phyloP scores from a whole-genome alignment of 2,329 filamentous ascomycete species.

The Elsinoe batatas region DNA sequence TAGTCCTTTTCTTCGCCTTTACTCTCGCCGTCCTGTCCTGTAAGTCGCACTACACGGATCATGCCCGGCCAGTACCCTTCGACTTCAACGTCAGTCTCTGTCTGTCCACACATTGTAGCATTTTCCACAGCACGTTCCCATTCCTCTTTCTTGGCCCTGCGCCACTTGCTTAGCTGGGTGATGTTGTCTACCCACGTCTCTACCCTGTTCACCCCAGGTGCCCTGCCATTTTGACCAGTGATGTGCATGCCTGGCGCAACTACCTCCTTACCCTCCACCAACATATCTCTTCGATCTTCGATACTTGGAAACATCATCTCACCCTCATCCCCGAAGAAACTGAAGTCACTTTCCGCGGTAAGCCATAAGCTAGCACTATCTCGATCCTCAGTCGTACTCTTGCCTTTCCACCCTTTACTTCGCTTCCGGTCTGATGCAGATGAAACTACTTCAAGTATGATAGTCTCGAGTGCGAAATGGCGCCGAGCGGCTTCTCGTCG shows the following conservation, averaged over 20 bases:
- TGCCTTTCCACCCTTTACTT: conserved; percentile 36
- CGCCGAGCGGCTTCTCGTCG: conserved; percentile 37
- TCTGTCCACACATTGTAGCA: conserved; percentile 17
- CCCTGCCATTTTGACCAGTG: conserved; percentile 17
- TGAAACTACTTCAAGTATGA: conserved; percentile 46
- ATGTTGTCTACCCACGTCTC: conserved; percentile 39
- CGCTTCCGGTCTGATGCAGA: conserved; percentile 15
- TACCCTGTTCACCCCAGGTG: background rate
- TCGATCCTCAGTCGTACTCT: conserved; percentile 40
- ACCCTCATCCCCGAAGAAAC: conserved; percentile 45
- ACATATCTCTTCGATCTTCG: conserved; percentile 33
- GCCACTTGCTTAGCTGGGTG: conserved; percentile 44
- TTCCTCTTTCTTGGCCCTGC: conserved; percentile 42
- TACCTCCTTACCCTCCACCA: conserved; percentile 35
- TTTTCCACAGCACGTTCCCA: conserved; percentile 30
- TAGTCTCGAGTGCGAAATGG: conserved; percentile 45
- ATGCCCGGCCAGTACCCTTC: conserved; percentile 52
- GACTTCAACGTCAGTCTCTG: conserved; percentile 31
- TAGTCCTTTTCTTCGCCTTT: conserved; percentile 26
- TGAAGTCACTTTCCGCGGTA: conserved; percentile 50
- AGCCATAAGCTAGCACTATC: conserved; percentile 52
- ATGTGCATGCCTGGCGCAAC: conserved; percentile 24
- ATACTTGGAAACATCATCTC: conserved; percentile 32
- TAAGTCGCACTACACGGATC: conserved; percentile 45
- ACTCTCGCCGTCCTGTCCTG: background rate